Conservation (phyloP, 805 yeast genomes). For the Pichia thaimueangensis region DNA sequence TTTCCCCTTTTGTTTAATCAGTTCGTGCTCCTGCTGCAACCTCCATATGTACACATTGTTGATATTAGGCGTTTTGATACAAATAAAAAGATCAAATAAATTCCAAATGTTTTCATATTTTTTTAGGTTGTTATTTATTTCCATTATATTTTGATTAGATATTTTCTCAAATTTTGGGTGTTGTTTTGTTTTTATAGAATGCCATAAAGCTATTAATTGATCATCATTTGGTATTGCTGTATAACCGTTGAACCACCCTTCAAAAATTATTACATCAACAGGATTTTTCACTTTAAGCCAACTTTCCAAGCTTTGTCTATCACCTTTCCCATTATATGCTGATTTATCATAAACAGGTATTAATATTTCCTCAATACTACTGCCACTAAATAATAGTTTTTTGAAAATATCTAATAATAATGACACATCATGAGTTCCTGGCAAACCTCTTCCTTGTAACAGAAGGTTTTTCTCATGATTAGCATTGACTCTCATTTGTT, state of each 20-base stretch:
- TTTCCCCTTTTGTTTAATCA: constrained; percentile 45
- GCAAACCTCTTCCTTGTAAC: constrained; percentile 74
- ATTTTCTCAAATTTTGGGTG: constrained; percentile 18
- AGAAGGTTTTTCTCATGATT: constrained; percentile 36
- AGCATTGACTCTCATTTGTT: constrained; percentile 45
- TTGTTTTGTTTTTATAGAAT: constrained; percentile 13
- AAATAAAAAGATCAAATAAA: constrained; percentile 53
- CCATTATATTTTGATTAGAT: constrained; percentile 19
- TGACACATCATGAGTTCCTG: constrained; percentile 84
- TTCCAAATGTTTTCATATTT: constrained; percentile 52
- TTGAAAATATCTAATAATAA: constrained; percentile 35
- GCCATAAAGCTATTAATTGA: constrained; percentile 27
- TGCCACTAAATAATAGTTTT: constrained; percentile 23
- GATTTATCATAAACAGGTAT: constrained; percentile 81
- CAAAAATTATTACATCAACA: constrained; percentile 66
- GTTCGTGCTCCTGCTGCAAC: constrained; percentile 60
- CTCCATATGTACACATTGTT: constrained; percentile 75
- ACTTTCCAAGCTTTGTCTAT: constrained; percentile 40
- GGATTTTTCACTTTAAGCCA: constrained; percentile 35
- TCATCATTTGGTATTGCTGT: constrained; percentile 32
- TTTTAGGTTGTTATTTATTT: constrained; percentile 47
- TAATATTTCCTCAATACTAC: constrained; percentile 19
- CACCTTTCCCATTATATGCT: constrained; percentile 67
- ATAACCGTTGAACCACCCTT: constrained; percentile 95
- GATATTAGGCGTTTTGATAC: constrained; percentile 53